Percentiles rank a stretch among this genome's conserved stretches.
Conservation (phyloP, 345 rosid species). For the Eucalyptus erythrocorys region DNA sequence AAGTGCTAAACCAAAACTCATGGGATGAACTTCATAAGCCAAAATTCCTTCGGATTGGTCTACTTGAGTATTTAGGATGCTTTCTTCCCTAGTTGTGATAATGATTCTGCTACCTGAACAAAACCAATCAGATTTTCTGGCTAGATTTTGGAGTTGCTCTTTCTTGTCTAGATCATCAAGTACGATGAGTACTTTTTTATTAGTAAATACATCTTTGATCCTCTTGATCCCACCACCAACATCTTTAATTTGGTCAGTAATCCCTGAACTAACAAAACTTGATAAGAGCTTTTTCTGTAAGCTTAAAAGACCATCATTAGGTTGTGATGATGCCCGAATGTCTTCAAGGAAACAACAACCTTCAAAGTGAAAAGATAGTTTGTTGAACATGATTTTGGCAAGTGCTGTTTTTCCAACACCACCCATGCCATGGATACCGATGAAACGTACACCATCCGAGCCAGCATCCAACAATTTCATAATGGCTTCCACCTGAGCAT, state of each 20-base stretch:
- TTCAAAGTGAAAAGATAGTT: neutral
- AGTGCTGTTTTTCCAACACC: neutral
- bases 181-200: too few relatives aligned
- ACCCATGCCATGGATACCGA: neutral
- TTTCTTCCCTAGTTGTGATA: neutral
- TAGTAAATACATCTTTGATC: too few relatives aligned
- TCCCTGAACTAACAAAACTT: neutral
- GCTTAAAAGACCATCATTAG: neutral
- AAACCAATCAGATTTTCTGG: too few relatives aligned
- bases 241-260: neutral
- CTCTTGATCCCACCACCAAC: neutral
- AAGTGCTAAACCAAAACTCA: neutral
- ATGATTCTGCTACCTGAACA: neutral
- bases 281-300: neutral
- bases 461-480: neutral
- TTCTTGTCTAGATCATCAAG: neutral
- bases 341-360: neutral
- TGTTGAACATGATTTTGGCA: neutral
- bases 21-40: neutral
- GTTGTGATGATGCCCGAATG: fast-evolving
- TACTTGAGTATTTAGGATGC: neutral
- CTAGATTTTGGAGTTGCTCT: neutral
- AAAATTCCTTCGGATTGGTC: neutral
- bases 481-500: neutral
- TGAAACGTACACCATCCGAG: neutral